Percentiles rank a stretch among this genome's conserved stretches.
These are phyloP conservation scores for Fusarium verticillioides DNA, from an alignment of 2,329 filamentous ascomycete species.

Conservation along the genomic window DNA sequence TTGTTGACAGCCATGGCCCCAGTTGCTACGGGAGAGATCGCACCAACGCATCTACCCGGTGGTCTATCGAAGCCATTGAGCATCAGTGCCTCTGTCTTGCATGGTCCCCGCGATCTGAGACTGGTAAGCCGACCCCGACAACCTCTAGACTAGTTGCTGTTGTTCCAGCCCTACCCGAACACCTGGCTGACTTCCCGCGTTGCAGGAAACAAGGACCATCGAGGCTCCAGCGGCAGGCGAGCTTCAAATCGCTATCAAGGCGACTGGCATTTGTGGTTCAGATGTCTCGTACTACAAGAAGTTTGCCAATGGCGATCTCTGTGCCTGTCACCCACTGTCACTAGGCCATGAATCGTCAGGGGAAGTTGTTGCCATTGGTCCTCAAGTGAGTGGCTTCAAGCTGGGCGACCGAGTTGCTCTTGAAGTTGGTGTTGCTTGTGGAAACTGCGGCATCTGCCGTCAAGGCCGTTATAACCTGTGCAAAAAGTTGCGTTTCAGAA, in stretches of 20 bases:
- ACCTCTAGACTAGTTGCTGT: not conserved
- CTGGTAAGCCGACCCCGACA: constrained; percentile 57
- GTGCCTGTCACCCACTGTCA: constrained; percentile 72
- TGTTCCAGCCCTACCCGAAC: constrained; percentile 39
- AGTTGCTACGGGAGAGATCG: constrained; percentile 58
- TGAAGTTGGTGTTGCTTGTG: constrained; percentile 67
- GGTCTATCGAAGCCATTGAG: constrained; percentile 54
- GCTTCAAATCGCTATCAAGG: constrained; percentile 72
- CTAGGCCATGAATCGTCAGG: constrained; percentile 73
- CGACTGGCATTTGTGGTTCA: constrained; percentile 76
- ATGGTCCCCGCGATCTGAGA: constrained; percentile 67
- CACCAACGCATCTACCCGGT: constrained; percentile 57
- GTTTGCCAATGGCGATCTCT: constrained; percentile 76
- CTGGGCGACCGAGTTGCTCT: constrained; percentile 69
- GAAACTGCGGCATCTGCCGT: constrained; percentile 61
- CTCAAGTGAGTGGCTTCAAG: constrained; percentile 62
- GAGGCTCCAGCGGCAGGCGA: constrained; percentile 62
- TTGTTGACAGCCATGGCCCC: constrained; percentile 58
- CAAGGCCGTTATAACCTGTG: constrained; percentile 71
- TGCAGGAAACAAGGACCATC: constrained; percentile 62
- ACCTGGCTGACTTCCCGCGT: constrained; percentile 24
- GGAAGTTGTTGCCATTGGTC: constrained; percentile 66
- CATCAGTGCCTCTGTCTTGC: constrained; percentile 66
- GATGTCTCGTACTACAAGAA: constrained; percentile 79
- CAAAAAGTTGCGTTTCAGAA: constrained; percentile 70